Percentiles rank a stretch among this genome's conserved stretches.
Conservation (phyloP, 345 rosid genomes). For the Balakata baccata region DNA sequence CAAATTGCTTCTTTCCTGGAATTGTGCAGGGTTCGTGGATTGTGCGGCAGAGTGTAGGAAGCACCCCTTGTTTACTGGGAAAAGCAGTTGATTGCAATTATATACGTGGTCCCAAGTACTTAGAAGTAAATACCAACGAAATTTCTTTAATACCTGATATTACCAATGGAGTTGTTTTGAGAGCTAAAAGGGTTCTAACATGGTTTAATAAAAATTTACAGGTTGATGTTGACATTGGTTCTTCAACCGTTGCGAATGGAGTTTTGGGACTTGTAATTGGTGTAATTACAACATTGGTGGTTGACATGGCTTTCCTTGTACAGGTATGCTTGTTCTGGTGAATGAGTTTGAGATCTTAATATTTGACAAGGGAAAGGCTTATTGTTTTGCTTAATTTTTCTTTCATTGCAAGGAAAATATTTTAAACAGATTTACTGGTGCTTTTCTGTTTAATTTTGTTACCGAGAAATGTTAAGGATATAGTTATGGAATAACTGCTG, state of each 20-base stretch:
- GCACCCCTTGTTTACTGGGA: constrained; percentile 94
- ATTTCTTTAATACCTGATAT: neutral
- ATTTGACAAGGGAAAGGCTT: neutral
- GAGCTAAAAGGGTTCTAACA: constrained; percentile 6
- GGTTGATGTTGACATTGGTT: constrained; percentile 96
- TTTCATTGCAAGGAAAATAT: neutral
- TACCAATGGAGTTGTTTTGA: neutral
- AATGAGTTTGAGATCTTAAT: constrained; percentile 1
- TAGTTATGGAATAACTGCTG: too few relatives aligned
- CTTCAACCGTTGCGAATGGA: constrained; percentile 98
- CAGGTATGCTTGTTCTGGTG: constrained; percentile 46
- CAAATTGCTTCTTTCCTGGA: neutral
- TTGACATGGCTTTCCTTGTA: constrained; percentile 99
- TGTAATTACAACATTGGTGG: constrained; percentile 84
- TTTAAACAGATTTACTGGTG: neutral
- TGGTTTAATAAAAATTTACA: constrained; percentile 26
- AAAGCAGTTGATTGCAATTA: constrained; percentile 97
- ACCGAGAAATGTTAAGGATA: too few relatives aligned
- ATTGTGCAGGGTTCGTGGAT: constrained; percentile 92
- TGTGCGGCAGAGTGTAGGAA: constrained; percentile 98
- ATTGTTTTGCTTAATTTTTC: neutral
- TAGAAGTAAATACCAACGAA: constrained; percentile 53
- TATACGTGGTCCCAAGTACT: constrained; percentile 73
- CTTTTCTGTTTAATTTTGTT: neutral
- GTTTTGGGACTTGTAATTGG: constrained; percentile 96